Percentiles rank a stretch among this genome's conserved stretches.
phyloP scores from a whole-genome alignment of 139 green algal species.

The Dunaliella sp. region DNA sequence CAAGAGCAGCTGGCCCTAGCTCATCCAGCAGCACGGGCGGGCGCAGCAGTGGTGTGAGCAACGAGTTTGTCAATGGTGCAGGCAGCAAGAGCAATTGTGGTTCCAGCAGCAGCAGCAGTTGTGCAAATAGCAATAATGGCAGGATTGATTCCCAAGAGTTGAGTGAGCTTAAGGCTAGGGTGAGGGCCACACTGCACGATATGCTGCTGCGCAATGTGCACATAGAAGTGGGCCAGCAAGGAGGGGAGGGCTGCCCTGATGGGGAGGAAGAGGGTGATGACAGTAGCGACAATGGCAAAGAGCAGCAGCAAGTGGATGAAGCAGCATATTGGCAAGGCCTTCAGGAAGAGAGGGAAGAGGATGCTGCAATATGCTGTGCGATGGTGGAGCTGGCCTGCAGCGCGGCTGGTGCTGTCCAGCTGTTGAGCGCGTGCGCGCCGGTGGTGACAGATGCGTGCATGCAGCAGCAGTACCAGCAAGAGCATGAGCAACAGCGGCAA shows the following conservation, averaged over 20 bases:
- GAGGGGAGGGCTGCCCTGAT: not conserved
- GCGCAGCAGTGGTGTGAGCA: not conserved
- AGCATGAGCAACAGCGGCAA: not conserved
- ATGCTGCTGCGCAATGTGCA: not conserved
- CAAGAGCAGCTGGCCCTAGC: not conserved
- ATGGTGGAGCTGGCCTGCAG: not conserved
- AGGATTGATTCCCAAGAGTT: not conserved
- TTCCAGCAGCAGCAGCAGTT: not conserved
- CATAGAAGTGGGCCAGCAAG: not conserved
- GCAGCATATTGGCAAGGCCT: not conserved
- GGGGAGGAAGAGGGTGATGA: not conserved
- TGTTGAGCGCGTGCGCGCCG: not conserved
- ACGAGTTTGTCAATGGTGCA: not conserved
- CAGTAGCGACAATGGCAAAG: not conserved
- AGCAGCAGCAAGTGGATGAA: not conserved
- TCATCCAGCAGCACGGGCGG: not conserved
- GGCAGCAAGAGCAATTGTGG: not conserved
- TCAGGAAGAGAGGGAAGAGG: not conserved
- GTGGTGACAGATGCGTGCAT: not conserved
- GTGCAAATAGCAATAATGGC: not conserved
- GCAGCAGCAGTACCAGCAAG: not conserved
- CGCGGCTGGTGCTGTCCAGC: not conserved
- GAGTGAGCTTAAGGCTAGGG: not conserved
- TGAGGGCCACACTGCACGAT: not conserved
- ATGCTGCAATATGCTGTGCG: not conserved